Conservation (phyloP, 805 yeast genomes). For the Kazachstania africana region DNA sequence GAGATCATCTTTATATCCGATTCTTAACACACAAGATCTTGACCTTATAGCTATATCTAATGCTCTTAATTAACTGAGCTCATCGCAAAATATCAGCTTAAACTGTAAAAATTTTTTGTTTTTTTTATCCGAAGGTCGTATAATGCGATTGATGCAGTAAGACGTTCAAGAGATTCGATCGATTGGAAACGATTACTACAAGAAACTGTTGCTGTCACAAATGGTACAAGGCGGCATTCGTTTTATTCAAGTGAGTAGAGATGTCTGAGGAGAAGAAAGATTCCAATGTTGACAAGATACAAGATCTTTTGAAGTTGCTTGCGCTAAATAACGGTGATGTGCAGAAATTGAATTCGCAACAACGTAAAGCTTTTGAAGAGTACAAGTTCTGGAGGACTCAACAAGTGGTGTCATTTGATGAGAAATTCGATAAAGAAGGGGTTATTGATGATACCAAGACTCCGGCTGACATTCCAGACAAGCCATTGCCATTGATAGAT, state of each 20-base stretch:
- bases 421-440: constrained; percentile 55
- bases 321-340: constrained; percentile 30
- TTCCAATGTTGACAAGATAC: constrained; percentile 16
- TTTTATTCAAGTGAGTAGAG: too few relatives aligned
- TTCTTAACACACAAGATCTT: not conserved
- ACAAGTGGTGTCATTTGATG: constrained; percentile 78
- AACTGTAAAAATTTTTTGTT: too few relatives aligned
- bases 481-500: constrained; percentile 57
- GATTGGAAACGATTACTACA: not conserved
- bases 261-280: constrained; percentile 14
- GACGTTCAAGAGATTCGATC: too few relatives aligned
- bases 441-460: constrained; percentile 63
- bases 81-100: constrained; percentile 7
- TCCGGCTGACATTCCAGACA: constrained; percentile 57
- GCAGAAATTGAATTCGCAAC: constrained; percentile 38
- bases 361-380: constrained; percentile 68
- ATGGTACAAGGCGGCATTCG: not conserved
- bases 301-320: constrained; percentile 41
- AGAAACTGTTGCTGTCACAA: not conserved
- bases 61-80: constrained; percentile 2
- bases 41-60: not conserved
- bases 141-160: too few relatives aligned
- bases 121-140: too few relatives aligned
- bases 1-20: constrained; percentile 52
- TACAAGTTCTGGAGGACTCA: constrained; percentile 97